Base-by-base conservation (phyloP, 73 alveolate genomes). In the Blepharisma stoltei region DNA sequence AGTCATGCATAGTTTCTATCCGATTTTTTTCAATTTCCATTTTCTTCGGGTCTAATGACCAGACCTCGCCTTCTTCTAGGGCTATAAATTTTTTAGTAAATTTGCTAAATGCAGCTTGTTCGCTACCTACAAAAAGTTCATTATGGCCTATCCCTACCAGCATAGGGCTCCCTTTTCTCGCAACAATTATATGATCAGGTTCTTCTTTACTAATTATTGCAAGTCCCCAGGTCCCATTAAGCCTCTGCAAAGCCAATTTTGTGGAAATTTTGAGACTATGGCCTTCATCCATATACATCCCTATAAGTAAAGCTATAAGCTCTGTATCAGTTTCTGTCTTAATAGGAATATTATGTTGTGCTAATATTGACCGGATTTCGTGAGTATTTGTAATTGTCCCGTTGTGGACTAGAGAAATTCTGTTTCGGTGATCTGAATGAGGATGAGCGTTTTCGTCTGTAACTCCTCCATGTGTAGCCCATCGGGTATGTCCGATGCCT, bases 381-480 rank as follows among this genome's bases (percentile, higher is more conserved):
- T 67, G 70, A 80, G 82, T 88, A 82, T 93, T 93, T 32, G 86
- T 91, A 25, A 93, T 77, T 48, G 90, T 80, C 6, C 98, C 98
- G 71, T 93, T 91, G 79, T 93, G 98, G 54, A 86, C 90, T 7
- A 91, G 82, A 25, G 90, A 89, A 25, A 91, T 71, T 43, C 95
- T 78, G 11, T 87, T 78, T 6, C 75, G 50, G 27, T 65, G 80
- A 76, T 93, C 98, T 9, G 65, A 83, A 78, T 93, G 98, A 68
- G 98, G 98, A 82, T 91, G 97, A 18, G 97, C 98, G 70, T 93
- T 93, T 37, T 54, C 76, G 60, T 88, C 97, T 18, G 95, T 91
- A 80, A 90, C 90, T 41, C 90, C 94, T 18, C 98, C 98, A 80
- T 93, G 95, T 48, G 98, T 93, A 6, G 98, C 98, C 98, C 98